Conservation (phyloP, 2,329 filamentous ascomycete species). For the Curvularia hawaiiensis region DNA sequence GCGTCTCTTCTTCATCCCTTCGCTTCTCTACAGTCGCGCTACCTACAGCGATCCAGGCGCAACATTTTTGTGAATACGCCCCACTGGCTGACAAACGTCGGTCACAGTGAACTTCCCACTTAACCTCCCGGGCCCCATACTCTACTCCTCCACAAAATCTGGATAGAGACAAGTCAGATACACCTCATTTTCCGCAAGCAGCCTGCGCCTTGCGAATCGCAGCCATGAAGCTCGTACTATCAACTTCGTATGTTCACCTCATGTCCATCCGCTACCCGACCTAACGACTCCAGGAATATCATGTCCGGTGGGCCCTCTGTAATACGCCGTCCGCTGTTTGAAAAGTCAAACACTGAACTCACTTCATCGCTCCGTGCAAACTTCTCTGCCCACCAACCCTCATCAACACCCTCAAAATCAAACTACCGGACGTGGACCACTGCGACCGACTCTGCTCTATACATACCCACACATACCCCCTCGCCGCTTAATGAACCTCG, state of each 20-base stretch:
- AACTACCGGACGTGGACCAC: constrained; percentile 70
- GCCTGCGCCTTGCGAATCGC: not conserved
- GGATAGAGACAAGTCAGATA: not conserved
- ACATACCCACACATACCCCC: constrained; percentile 74
- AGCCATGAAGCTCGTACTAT: constrained; percentile 82
- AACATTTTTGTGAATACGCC: constrained; percentile 8
- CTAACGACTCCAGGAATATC: constrained; percentile 75
- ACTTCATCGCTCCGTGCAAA: constrained; percentile 86
- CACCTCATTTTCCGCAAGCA: not conserved
- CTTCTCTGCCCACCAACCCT: constrained; percentile 74
- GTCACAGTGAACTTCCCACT: constrained; percentile 1
- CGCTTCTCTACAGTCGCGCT: not conserved
- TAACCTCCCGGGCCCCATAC: not conserved
- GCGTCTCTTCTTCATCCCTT: not conserved
- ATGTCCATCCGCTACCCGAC: constrained; percentile 9
- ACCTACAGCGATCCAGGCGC: constrained; percentile 4
- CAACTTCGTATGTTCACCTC: constrained; percentile 74
- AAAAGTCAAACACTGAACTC: constrained; percentile 91
- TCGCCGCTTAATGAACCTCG: constrained; percentile 80
- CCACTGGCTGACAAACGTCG: constrained; percentile 31
- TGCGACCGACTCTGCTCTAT: constrained; percentile 58
- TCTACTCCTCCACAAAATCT: not conserved
- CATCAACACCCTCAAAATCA: constrained; percentile 50
- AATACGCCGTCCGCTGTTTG: constrained; percentile 75
- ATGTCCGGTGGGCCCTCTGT: constrained; percentile 84